Conservation (phyloP, 768 basidiomycete species). For the Suillus tomentosus region DNA sequence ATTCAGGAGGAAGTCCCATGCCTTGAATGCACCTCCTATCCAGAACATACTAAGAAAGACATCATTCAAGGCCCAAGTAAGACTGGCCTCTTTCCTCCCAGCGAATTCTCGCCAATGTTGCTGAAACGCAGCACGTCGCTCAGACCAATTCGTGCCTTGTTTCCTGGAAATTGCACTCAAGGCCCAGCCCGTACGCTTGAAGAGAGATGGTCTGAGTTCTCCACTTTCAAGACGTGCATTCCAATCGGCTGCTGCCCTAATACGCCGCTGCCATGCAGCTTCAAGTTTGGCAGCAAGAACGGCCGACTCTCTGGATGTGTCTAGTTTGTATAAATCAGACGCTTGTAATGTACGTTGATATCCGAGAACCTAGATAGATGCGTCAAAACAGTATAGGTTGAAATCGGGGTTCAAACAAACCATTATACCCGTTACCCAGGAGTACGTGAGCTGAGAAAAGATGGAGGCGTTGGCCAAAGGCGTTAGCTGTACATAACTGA, state of each 20-base stretch:
- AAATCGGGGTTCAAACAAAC: constrained; percentile 25
- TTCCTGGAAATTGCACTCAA: constrained; percentile 21
- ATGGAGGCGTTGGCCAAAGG: constrained; percentile 61
- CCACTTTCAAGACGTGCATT: constrained; percentile 51
- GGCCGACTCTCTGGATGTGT: constrained; percentile 48
- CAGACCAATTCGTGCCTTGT: constrained; percentile 22
- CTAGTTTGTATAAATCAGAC: constrained; percentile 75
- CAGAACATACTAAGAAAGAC: constrained; percentile 61
- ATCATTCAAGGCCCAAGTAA: constrained; percentile 64
- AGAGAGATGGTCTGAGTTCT: constrained; percentile 42
- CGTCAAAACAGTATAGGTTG: neutral
- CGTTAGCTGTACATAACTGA: constrained; percentile 39
- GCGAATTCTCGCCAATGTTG: constrained; percentile 46
- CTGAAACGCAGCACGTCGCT: constrained; percentile 36
- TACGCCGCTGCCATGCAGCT: constrained; percentile 51
- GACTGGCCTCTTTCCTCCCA: constrained; percentile 50
- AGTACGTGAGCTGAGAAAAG: constrained; percentile 60
- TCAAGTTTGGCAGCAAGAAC: constrained; percentile 56
- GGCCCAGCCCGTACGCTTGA: constrained; percentile 43
- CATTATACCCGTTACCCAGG: constrained; percentile 69
- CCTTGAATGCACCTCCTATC: constrained; percentile 63
- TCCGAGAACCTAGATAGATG: constrained; percentile 47
- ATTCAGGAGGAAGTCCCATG: constrained; percentile 17
- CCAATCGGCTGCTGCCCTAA: constrained; percentile 53
- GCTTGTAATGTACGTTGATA: constrained; percentile 76